Base-by-base conservation (phyloP, 345 rosid genomes). In the Pugionium dolabratum region DNA sequence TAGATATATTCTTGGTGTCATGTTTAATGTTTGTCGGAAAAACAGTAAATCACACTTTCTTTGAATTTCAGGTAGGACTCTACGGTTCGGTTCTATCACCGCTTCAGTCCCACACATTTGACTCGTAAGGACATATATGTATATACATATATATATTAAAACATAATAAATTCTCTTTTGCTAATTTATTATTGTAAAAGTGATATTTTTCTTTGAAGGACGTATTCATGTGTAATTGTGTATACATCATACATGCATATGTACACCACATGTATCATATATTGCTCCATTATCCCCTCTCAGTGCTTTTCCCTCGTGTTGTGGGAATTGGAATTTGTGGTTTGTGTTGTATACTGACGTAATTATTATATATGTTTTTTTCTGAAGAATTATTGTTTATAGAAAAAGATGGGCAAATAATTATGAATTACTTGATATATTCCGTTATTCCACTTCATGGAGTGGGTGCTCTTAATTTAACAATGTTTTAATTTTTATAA, bases 381-480 rank as follows among this genome's bases (percentile, higher is more conserved):
- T 34, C 2, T 4, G 0, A 54, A 62, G 1, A 29, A 69, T 69
- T 49, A 18, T 40, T 31, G 32, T 62, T 56, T 54, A 29, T 44
- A 44, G 9, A 46, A 47, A 53, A 29, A 44, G 34, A 28, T 18
- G 45, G 41, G 18, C 35, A 53, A 70, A 49, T 41, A 36, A 55
- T 55, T 57, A 42, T 57, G 41, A 56, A 64, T 57, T 44, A 64
- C 35, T 18, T 41, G 46, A 59, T 40, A 33, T 32, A 26, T 57
- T 42, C 44, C 7, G 40, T 10, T 56, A 26, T 18, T 66, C 36
- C 55, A 59, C 43, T 54, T 48, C 43, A 44, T 9, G 56, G 41
- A 52, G 67, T 73, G 55, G 67, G 67, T 73, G 67, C 66, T 71
- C 35, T 37, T 66, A 51, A 18, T 65, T 41, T 32, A 40, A 10